Evolutionary conservation across 257 asterid genomes (phyloP), one percentile per base, ranked within the genome.

Genomic region (Thymus mandschuricus): DNA sequence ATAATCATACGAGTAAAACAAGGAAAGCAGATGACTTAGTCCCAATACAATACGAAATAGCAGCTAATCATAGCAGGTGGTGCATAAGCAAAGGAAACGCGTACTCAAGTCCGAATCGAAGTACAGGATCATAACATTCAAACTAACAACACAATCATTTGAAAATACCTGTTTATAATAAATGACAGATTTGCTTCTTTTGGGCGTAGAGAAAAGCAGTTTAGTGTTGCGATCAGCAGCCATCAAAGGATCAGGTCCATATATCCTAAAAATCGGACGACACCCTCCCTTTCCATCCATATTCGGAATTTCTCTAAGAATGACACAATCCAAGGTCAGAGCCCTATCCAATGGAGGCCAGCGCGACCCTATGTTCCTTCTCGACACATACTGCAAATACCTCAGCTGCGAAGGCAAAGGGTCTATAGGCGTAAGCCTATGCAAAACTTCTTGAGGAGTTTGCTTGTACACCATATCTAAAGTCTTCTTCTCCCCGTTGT

Each of bases 331-430:
- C 73, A 90, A 78, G 0, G 82, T 80, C 63, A 90, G 73, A 3
- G 88, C 82, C 77, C 88, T 63, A 49, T 79, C 93, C 60, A 75
- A 59, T 3, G 90, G 88, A 33, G 85, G 86, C 96, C 96, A 86
- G 56, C 79, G 76, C 6, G 81, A 77, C 48, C 82, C 80, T 40
- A 80, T 64, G 43, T 82, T 82, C 73, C 93, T 88, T 63, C 86
- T 85, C 2, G 91, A 87, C 48, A 88, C 82, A 77, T 88, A 88
- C 29, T 85, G 89, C 43, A 88, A 67, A 73, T 86, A 90, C 83
- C 97, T 83, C 77, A 88, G 68, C 59, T 90, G 97, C 38, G 97
- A 90, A 75, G 93, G 90, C 48, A 86, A 54, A 6, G 96, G 89
- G 79, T 90, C 81, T 48, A 90, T 30, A 46, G 95, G 84, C 10